Conservation (phyloP, 345 rosid genomes). For the Eucalyptus microcorys region DNA sequence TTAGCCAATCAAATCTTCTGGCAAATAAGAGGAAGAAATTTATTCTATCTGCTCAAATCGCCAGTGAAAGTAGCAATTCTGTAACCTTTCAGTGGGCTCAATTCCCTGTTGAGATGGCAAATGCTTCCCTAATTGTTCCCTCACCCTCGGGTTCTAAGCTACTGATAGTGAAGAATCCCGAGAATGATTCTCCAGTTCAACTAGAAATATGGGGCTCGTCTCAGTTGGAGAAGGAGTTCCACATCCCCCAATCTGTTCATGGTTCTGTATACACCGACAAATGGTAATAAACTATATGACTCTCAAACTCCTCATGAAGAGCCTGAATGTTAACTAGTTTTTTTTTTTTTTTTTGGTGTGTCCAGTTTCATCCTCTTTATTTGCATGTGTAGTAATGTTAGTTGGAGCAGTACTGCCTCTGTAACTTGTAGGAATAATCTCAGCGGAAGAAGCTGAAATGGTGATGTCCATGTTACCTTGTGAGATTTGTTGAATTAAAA, state of each 20-base stretch:
- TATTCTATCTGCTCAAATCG: conserved; percentile 41
- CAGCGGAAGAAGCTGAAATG: background rate
- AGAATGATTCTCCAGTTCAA: conserved; percentile 65
- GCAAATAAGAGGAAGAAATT: conserved; percentile 65
- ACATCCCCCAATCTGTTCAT: conserved; percentile 68
- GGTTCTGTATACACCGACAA: conserved; percentile 76
- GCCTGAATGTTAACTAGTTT: background rate
- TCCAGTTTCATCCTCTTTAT: background rate
- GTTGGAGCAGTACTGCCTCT: background rate
- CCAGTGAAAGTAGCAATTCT: conserved; percentile 20
- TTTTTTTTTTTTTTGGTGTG: background rate
- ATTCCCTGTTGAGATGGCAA: conserved; percentile 81
- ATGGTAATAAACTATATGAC: conserved; percentile 34
- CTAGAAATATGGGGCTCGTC: conserved; percentile 79
- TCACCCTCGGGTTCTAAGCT: conserved; percentile 88
- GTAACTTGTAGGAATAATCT: background rate
- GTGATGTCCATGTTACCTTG: background rate
- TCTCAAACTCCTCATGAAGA: background rate
- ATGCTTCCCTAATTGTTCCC: conserved; percentile 57
- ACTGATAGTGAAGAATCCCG: conserved; percentile 64
- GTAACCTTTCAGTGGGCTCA: conserved; percentile 62
- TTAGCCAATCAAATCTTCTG: conserved; percentile 76
- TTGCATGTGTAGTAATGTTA: background rate
- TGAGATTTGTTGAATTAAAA: background rate
- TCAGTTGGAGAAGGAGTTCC: conserved; percentile 76